phyloP scores from a whole-genome alignment of 805 yeast species.

The Brettanomyces naardenensis region DNA sequence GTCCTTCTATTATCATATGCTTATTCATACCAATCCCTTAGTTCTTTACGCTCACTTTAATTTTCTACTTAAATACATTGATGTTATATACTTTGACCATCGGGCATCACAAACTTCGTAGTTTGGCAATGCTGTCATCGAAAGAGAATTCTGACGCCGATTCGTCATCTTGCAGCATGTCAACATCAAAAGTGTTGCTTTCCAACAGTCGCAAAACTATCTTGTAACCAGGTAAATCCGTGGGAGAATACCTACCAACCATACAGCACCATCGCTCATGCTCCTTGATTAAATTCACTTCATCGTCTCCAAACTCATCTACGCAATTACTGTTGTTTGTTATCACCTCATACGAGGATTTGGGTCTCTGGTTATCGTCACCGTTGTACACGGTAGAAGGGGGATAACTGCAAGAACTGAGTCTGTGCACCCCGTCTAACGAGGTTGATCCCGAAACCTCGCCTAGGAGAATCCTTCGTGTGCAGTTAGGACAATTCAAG shows the following conservation, averaged over 20 bases:
- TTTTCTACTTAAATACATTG: too few species aligned
- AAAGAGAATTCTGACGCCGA: constrained; percentile 2
- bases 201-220: constrained; percentile 8
- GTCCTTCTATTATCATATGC: too few species aligned
- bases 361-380: constrained; percentile 5
- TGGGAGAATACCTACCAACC: constrained; percentile 8
- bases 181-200: constrained; percentile 3
- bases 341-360: constrained; percentile 9
- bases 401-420: constrained; percentile 22
- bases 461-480: constrained; percentile 26
- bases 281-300: constrained; percentile 25
- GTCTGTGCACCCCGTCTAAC: constrained; percentile 8
- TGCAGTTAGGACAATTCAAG: constrained; percentile 27
- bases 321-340: constrained; percentile 6
- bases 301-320: constrained; percentile 14
- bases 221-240: constrained; percentile 13
- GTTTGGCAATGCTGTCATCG: constrained; percentile 6
- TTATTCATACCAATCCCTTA: too few species aligned
- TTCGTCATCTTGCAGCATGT: constrained; percentile 1
- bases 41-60: too few species aligned
- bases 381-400: constrained; percentile 10
- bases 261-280: constrained; percentile 33
- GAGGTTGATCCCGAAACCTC: constrained; percentile 7
- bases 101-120: constrained; percentile 3
- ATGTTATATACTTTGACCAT: too few species aligned